Percentiles rank a stretch among this genome's conserved stretches.
Evolutionary conservation across 495 filamentous ascomycete genomes (phyloP).

Genomic region (Tuber aestivum): DNA sequence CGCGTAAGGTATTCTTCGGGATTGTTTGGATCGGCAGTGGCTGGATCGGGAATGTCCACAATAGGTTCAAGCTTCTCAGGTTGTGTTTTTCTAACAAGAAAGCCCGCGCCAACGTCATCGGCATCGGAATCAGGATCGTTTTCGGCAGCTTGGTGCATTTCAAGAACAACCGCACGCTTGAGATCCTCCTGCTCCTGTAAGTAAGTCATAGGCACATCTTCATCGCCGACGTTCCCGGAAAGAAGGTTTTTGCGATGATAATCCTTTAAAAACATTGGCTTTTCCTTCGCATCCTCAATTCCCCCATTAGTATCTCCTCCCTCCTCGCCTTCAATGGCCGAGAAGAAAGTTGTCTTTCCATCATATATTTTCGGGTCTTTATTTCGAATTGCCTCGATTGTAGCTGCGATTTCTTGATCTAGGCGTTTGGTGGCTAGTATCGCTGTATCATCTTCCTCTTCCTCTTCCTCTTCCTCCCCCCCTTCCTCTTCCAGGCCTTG

Average conservation of each 20-base stretch:
- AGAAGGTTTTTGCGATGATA: constrained; percentile 86
- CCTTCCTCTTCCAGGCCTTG: constrained; percentile 39
- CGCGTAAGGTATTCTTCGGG: constrained; percentile 85
- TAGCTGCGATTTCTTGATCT: constrained; percentile 79
- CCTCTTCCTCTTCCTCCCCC: constrained; percentile 58
- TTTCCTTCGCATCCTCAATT: constrained; percentile 55
- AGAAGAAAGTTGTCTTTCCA: constrained; percentile 67
- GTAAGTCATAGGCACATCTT: constrained; percentile 63
- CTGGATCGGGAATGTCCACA: constrained; percentile 48
- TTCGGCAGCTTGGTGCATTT: constrained; percentile 63
- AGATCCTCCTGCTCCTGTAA: constrained; percentile 77
- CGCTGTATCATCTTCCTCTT: constrained; percentile 85
- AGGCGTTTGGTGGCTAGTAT: constrained; percentile 72
- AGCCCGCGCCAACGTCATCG: constrained; percentile 62
- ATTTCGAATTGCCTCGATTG: constrained; percentile 73
- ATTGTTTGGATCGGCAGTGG: constrained; percentile 69
- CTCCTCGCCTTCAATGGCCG: constrained; percentile 51
- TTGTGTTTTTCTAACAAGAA: constrained; percentile 58
- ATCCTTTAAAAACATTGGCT: constrained; percentile 78
- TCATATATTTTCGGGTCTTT: constrained; percentile 92
- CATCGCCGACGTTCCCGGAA: constrained; percentile 54
- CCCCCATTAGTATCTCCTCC: constrained; percentile 41
- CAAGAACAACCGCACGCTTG: constrained; percentile 65
- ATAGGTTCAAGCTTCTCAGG: constrained; percentile 37
- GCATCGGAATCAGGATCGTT: constrained; percentile 48